Evolutionary conservation across 805 yeast species (phyloP).

Genomic region (Yamadazyma philogaea): DNA sequence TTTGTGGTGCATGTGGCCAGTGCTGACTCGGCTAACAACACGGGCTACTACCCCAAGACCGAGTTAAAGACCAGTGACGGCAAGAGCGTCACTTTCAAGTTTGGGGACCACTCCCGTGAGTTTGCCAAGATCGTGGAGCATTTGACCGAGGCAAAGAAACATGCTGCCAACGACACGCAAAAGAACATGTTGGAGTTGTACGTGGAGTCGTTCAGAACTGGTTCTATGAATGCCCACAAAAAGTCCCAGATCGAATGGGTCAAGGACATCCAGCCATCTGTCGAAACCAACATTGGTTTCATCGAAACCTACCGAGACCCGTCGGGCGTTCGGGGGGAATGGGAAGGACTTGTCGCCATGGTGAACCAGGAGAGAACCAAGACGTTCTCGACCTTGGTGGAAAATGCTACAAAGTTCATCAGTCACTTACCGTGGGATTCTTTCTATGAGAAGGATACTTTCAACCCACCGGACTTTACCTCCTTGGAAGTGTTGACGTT

Average conservation of each 20-base stretch:
- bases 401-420: slow-evolving; percentile 63
- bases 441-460: slow-evolving; percentile 75
- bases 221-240: slow-evolving; percentile 82
- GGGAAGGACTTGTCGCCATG: slow-evolving; percentile 90
- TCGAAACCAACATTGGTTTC: slow-evolving; percentile 77
- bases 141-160: slow-evolving; percentile 53
- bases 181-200: slow-evolving; percentile 62
- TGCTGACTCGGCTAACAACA: slow-evolving; percentile 45
- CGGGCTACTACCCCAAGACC: slow-evolving; percentile 51
- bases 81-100: slow-evolving; percentile 48
- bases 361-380: slow-evolving; percentile 84
- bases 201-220: slow-evolving; percentile 68
- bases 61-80: slow-evolving; percentile 32
- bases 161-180: slow-evolving; percentile 75
- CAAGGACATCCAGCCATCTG: slow-evolving; percentile 74
- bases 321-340: slow-evolving; percentile 87
- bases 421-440: slow-evolving; percentile 72
- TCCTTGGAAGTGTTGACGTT: slow-evolving; percentile 86
- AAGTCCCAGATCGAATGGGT: slow-evolving; percentile 86
- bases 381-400: slow-evolving; percentile 69
- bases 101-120: slow-evolving; percentile 76
- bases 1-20: slow-evolving; percentile 71
- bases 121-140: slow-evolving; percentile 57
- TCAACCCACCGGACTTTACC: slow-evolving; percentile 90
- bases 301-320: slow-evolving; percentile 94